A percentile compares a stretch with the other conserved stretches of the same genome.
phyloP scores from a whole-genome alignment of 2,329 filamentous ascomycete genomes.

The Alternaria conjuncta region DNA sequence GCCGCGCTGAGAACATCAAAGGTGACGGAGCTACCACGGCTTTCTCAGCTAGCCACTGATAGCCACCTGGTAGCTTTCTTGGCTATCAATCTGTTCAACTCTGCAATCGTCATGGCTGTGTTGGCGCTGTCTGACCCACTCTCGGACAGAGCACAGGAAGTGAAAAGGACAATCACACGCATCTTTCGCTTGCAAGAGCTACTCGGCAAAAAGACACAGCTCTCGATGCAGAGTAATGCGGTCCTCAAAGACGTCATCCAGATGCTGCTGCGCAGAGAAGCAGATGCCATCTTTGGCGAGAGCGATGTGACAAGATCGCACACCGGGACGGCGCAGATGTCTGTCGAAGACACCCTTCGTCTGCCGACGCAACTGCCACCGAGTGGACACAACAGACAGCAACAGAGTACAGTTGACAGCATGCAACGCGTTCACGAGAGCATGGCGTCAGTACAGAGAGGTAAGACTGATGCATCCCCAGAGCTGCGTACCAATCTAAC shows the following conservation, averaged over 20 bases:
- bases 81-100: conserved; percentile 56
- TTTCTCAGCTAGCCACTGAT: conserved; percentile 49
- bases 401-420: conserved; percentile 4
- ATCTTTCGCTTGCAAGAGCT: conserved; percentile 52
- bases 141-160: conserved; percentile 51
- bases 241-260: conserved; percentile 22
- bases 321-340: conserved; percentile 5
- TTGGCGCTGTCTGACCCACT: conserved; percentile 53
- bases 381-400: not conserved
- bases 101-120: conserved; percentile 53
- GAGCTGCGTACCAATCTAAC: not conserved
- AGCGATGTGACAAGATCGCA: not conserved
- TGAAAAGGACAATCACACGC: conserved; percentile 52
- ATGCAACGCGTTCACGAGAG: conserved; percentile 18
- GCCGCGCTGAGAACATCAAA: conserved; percentile 51
- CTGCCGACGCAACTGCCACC: conserved; percentile 14
- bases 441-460: conserved; percentile 19
- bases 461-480: conserved; percentile 1
- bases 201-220: conserved; percentile 17
- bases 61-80: conserved; percentile 55
- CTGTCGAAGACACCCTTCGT: conserved; percentile 20
- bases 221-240: conserved; percentile 21
- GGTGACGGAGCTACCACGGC: conserved; percentile 42
- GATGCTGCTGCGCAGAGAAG: conserved; percentile 19
- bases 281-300: conserved; percentile 17